Percentiles rank a stretch among this genome's conserved stretches.
These are phyloP conservation scores for Hericium coralloides DNA, from an alignment of 768 basidiomycete genomes.

Conservation along the genomic window DNA sequence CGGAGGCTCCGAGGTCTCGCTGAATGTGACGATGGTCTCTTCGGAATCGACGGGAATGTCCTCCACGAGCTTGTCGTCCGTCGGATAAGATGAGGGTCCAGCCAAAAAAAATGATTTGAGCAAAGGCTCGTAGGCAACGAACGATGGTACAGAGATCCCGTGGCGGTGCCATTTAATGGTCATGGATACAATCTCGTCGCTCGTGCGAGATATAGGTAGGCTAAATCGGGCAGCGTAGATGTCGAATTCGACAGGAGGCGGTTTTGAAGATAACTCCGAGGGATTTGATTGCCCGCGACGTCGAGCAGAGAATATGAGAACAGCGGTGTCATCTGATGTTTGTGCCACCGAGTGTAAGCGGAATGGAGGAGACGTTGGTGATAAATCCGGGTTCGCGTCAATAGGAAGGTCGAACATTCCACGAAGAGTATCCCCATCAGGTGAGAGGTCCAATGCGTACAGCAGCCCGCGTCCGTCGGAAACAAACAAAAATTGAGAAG, in stretches of 20 bases:
- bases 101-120: constrained; percentile 44
- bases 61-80: too few relatives aligned
- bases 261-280: constrained; percentile 12
- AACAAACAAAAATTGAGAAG: constrained; percentile 39
- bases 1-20: too few relatives aligned
- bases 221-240: constrained; percentile 52
- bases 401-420: constrained; percentile 39
- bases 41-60: too few relatives aligned
- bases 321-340: constrained; percentile 28
- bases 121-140: constrained; percentile 37
- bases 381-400: constrained; percentile 17
- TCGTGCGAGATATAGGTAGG: constrained; percentile 29
- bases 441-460: constrained; percentile 42
- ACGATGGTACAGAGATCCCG: constrained; percentile 63
- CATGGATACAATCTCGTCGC: constrained; percentile 28
- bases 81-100: constrained; percentile 33
- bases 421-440: constrained; percentile 34
- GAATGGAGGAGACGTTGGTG: constrained; percentile 28
- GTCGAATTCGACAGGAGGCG: constrained; percentile 42
- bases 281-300: constrained; percentile 20
- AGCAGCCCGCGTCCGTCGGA: constrained; percentile 66
- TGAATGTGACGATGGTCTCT: too few relatives aligned
- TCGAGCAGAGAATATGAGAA: constrained; percentile 52
- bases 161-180: constrained; percentile 62
- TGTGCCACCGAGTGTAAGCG: constrained; percentile 35